These are phyloP conservation scores for Lojkania enalia DNA, from an alignment of 2,329 filamentous ascomycete genomes.

Conservation along the genomic window DNA sequence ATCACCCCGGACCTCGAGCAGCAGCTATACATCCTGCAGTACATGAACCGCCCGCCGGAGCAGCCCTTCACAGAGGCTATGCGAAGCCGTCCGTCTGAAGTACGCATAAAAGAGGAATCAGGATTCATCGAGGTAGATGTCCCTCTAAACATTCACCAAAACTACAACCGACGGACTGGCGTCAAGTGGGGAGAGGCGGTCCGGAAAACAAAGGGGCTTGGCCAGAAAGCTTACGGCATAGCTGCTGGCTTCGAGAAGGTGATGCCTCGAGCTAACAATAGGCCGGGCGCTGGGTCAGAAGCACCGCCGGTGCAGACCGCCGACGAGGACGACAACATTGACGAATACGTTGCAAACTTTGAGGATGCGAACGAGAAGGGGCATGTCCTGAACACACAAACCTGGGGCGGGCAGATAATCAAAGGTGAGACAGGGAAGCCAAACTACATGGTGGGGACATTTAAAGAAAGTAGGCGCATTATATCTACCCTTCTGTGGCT, in stretches of 20 bases:
- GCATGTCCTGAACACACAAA: slow-evolving; percentile 77
- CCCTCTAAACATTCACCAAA: slow-evolving; percentile 69
- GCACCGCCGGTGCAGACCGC: slow-evolving; percentile 23
- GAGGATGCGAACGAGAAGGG: slow-evolving; percentile 69
- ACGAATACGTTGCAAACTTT: slow-evolving; percentile 57
- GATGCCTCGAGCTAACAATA: slow-evolving; percentile 29
- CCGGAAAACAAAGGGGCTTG: slow-evolving; percentile 53
- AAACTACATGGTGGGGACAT: slow-evolving; percentile 88
- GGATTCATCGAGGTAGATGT: slow-evolving; percentile 92
- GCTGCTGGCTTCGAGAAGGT: slow-evolving; percentile 49
- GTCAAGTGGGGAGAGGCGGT: slow-evolving; percentile 81
- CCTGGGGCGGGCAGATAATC: slow-evolving; percentile 79
- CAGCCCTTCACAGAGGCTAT: slow-evolving; percentile 63
- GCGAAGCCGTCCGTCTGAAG: slow-evolving; percentile 62
- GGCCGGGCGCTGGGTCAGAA: slow-evolving; percentile 25
- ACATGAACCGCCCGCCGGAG: slow-evolving; percentile 73
- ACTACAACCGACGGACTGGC: slow-evolving; percentile 85
- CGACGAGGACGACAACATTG: slow-evolving; percentile 66
- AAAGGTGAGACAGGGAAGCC: slow-evolving; percentile 70
- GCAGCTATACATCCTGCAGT: slow-evolving; percentile 76
- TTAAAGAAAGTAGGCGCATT: slow-evolving; percentile 69
- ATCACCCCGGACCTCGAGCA: slow-evolving; percentile 73
- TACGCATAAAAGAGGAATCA: slow-evolving; percentile 79
- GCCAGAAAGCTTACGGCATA: slow-evolving; percentile 51
- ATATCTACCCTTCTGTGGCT: not conserved